Evolutionary conservation across 192 early-diverging fungal genomes (phyloP).

Genomic region (Coemansia sp.): DNA sequence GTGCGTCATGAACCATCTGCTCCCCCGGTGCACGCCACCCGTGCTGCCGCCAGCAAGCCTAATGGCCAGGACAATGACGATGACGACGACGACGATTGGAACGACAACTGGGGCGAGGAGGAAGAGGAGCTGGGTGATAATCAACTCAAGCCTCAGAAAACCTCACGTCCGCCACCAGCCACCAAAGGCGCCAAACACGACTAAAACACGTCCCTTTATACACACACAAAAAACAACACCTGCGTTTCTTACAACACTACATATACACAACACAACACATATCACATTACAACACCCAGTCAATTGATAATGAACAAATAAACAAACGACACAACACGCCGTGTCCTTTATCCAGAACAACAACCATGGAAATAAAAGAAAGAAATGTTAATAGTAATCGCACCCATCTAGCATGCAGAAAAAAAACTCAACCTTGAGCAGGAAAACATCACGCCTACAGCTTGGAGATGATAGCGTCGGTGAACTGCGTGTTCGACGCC

Average conservation of each 20-base stretch:
- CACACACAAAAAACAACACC: neutral
- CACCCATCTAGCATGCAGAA: too few species aligned
- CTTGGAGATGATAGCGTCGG: constrained; percentile 78
- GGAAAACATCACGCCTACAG: constrained; percentile 35
- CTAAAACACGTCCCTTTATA: constrained; percentile 13
- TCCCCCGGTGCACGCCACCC: too few species aligned
- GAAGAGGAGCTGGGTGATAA: constrained; percentile 1
- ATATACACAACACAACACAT: too few species aligned
- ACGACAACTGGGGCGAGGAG: constrained; percentile 26
- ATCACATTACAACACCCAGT: neutral
- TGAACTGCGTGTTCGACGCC: constrained; percentile 79
- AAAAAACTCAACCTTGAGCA: too few species aligned
- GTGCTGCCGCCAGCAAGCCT: neutral
- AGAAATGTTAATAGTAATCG: too few species aligned
- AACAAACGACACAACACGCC: too few species aligned
- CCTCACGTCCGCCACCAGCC: constrained; percentile 1
- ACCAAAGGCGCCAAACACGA: constrained; percentile 27
- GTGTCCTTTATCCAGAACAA: too few species aligned
- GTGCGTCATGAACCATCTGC: too few species aligned
- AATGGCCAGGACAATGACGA: neutral
- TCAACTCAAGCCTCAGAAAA: neutral
- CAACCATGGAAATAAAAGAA: too few species aligned
- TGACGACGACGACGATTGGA: constrained; percentile 15
- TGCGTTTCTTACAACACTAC: too few species aligned
- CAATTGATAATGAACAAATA: neutral